Evolutionary conservation across 495 filamentous ascomycete species (phyloP).

Genomic region (Sphaerosporella brunnea): DNA sequence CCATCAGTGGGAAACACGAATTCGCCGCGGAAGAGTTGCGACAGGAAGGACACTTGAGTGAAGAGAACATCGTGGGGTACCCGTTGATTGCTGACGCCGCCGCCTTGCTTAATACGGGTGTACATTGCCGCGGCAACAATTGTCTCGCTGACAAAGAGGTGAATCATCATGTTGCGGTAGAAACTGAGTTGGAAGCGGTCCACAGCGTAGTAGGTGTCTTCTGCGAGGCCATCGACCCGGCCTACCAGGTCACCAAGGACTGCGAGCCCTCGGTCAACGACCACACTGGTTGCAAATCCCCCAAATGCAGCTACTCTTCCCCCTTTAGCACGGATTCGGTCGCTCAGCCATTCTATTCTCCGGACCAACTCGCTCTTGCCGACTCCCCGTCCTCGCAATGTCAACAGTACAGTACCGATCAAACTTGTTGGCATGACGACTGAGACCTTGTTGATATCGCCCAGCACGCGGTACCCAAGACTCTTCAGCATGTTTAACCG

Average conservation of each 20-base stretch:
- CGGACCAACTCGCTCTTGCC: conserved; percentile 71
- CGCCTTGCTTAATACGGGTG: conserved; percentile 71
- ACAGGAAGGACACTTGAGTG: conserved; percentile 72
- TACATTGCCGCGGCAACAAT: conserved; percentile 81
- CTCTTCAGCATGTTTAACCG: conserved; percentile 52
- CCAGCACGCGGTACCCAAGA: conserved; percentile 75
- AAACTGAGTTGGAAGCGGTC: conserved; percentile 94
- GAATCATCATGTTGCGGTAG: conserved; percentile 98
- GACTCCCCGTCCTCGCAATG: conserved; percentile 78
- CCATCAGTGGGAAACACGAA: conserved; percentile 92
- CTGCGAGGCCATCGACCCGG: conserved; percentile 53
- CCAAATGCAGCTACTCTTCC: conserved; percentile 79
- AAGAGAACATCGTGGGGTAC: conserved; percentile 53
- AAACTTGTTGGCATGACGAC: conserved; percentile 96
- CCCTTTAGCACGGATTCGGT: conserved; percentile 66
- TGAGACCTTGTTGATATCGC: conserved; percentile 86
- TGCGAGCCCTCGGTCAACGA: conserved; percentile 79
- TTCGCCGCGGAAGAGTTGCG: conserved; percentile 81
- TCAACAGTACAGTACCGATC: conserved; percentile 84
- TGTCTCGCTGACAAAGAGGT: conserved; percentile 85
- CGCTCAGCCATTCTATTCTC: conserved; percentile 77
- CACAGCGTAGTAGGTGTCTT: conserved; percentile 81
- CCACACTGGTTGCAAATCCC: conserved; percentile 50
- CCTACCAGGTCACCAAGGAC: conserved; percentile 83
- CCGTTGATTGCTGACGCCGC: conserved; percentile 59